Base-by-base conservation (phyloP, 345 rosid genomes). In the Erysimum cheiranthoides region DNA sequence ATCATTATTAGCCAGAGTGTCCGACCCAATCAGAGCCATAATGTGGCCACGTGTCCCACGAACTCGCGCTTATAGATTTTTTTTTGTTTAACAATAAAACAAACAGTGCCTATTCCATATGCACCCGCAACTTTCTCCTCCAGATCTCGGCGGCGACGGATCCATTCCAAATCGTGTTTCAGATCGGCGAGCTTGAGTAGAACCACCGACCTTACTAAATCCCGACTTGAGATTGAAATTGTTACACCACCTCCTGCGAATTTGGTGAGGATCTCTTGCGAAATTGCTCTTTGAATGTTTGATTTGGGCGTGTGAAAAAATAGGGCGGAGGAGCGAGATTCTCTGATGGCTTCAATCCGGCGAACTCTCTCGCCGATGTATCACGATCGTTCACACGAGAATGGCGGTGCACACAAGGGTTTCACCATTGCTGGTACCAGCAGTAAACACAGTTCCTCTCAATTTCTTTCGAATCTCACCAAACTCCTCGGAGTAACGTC, bases 341-440 rank as follows among this genome's bases (percentile, higher is more conserved):
- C 69, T 79, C 65, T 36, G 59, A 92, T 92, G 99, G 97, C 96
- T 35, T 94, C 99, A 17, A 66, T 90, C 83, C 91, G 99, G 61
- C 88, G 99, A 72, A 88, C 97, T 61, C 89, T 90, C 57, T 94
- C 98, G 42, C 97, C 95, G 52, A 85, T 87, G 2, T 70, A 79
- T 74, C 89, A 76, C 62, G 90, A 90, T 75, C 94, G 94, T 14
- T 58, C 82, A 0, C 82, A 79, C 73, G 86, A 74, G 53, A 86
- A 84, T 70, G 90, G 92, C 12, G 82, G 77, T 18, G 73, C 83
- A 30, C 79, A 71, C 61, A 86, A 78, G 68, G 63, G 61, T 43
- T 79, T 82, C 34, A 53, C 80, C n/a, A 71, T 72, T 47, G 85
- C 74, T 25, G 72, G 61, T 31, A 59, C 61, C 12, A 85, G 79